Evolutionary conservation across 495 filamentous ascomycete genomes (phyloP).

Genomic region (Penicillium ochrochloron): DNA sequence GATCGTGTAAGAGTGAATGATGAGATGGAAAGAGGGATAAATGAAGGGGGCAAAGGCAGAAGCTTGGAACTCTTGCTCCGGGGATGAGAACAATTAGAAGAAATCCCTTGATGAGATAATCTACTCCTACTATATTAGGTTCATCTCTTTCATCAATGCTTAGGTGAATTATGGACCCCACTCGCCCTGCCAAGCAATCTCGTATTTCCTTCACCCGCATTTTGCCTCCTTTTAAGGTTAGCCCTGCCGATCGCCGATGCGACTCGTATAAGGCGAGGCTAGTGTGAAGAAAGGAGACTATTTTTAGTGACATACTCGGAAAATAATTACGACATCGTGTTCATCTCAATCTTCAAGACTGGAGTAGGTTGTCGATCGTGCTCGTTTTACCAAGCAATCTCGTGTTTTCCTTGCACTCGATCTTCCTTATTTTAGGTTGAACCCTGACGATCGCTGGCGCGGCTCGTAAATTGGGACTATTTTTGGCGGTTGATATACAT

Average conservation of each 20-base stretch:
- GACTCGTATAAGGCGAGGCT: constrained; percentile 9
- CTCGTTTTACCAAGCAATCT: constrained; percentile 18
- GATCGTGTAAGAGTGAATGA: neutral
- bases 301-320: constrained; percentile 4
- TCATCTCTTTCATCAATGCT: too few species aligned
- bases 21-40: neutral
- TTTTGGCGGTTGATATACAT: constrained; percentile 11
- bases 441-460: constrained; percentile 19
- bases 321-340: constrained; percentile 11
- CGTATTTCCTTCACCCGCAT: neutral
- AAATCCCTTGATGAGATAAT: too few species aligned
- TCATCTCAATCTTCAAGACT: constrained; percentile 2
- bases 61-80: too few species aligned
- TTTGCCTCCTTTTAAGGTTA: constrained; percentile 6
- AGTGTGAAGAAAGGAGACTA: constrained; percentile 6
- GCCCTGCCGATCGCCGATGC: neutral
- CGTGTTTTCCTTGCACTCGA: constrained; percentile 11
- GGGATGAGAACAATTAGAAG: too few species aligned
- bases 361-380: constrained; percentile 9
- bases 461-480: constrained; percentile 19
- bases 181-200: neutral
- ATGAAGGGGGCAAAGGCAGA: neutral
- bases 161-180: neutral
- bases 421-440: constrained; percentile 2
- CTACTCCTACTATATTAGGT: too few species aligned